phyloP scores from a whole-genome alignment of 345 rosid genomes.

The Corchorus olitorius region DNA sequence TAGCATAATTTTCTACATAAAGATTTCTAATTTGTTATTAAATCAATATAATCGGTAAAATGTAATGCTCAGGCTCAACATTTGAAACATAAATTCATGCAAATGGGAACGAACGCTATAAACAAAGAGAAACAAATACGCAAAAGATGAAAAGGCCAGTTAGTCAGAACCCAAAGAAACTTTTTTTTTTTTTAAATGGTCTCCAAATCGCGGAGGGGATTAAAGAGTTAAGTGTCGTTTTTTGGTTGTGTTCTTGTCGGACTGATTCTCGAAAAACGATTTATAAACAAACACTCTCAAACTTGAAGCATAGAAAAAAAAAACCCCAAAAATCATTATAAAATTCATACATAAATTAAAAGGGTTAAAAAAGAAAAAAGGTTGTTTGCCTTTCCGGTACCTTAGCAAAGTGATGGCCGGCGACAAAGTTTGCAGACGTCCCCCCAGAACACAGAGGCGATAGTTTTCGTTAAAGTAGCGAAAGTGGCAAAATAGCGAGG shows the following conservation, averaged over 20 bases:
- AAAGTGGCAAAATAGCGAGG: neutral
- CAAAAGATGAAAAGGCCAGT: neutral
- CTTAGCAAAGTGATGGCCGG: neutral
- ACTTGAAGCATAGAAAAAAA: neutral
- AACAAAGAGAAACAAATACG: neutral
- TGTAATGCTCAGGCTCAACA: neutral
- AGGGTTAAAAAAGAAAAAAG: neutral
- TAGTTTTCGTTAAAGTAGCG: neutral
- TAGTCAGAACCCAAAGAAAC: neutral
- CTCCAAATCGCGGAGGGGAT: neutral
- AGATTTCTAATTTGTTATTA: neutral
- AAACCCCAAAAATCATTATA: neutral
- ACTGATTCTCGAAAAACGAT: neutral
- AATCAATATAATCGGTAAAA: neutral
- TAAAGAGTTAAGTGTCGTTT: neutral
- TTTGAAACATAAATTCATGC: constrained; percentile 1
- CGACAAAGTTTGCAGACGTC: neutral
- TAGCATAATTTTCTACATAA: neutral
- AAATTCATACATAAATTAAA: neutral
- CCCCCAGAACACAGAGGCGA: neutral
- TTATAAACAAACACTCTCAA: neutral
- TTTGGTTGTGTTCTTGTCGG: neutral
- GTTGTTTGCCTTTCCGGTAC: neutral
- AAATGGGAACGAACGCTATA: neutral
- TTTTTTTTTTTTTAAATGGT: neutral